Percentiles rank a stretch among this genome's conserved stretches.
Conservation (phyloP, 2,329 filamentous ascomycete genomes). For the Claviceps digitariae region DNA sequence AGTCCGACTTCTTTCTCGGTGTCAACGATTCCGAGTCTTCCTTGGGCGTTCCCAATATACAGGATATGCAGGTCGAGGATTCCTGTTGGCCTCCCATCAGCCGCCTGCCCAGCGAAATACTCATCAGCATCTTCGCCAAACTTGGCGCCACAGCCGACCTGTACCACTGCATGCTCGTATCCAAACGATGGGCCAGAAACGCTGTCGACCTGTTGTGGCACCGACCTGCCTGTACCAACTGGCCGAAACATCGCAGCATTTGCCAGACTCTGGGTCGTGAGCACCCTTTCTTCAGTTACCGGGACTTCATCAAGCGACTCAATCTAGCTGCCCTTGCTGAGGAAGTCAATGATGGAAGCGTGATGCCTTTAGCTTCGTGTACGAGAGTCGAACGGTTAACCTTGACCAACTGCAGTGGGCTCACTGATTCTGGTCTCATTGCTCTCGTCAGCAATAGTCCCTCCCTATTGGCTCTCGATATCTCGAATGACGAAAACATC, state of each 20-base stretch:
- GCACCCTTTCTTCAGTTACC: constrained; percentile 77
- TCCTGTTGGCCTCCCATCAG: constrained; percentile 66
- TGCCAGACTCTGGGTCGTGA: constrained; percentile 60
- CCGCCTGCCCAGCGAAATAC: constrained; percentile 80
- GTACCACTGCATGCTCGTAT: constrained; percentile 84
- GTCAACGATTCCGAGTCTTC: constrained; percentile 92
- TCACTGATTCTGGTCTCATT: constrained; percentile 75
- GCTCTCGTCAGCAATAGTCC: constrained; percentile 66
- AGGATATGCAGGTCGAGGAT: constrained; percentile 58
- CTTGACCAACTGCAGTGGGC: constrained; percentile 71
- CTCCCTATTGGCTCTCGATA: constrained; percentile 76
- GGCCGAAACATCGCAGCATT: constrained; percentile 67
- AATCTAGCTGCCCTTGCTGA: constrained; percentile 72
- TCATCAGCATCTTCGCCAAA: constrained; percentile 84
- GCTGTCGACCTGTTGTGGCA: constrained; percentile 92
- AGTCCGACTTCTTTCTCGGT: constrained; percentile 82
- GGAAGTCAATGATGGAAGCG: constrained; percentile 75
- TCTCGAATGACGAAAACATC: constrained; percentile 72
- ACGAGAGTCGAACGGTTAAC: constrained; percentile 87
- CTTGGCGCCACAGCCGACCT: constrained; percentile 65
- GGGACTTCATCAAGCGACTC: constrained; percentile 78
- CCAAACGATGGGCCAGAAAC: constrained; percentile 82
- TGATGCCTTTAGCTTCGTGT: constrained; percentile 69
- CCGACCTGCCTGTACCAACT: constrained; percentile 78
- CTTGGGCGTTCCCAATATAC: constrained; percentile 64